Evolutionary conservation across 805 yeast genomes (phyloP), one percentile per base, ranked within the genome.

Genomic region (Tetrapisispora namnaoensis): DNA sequence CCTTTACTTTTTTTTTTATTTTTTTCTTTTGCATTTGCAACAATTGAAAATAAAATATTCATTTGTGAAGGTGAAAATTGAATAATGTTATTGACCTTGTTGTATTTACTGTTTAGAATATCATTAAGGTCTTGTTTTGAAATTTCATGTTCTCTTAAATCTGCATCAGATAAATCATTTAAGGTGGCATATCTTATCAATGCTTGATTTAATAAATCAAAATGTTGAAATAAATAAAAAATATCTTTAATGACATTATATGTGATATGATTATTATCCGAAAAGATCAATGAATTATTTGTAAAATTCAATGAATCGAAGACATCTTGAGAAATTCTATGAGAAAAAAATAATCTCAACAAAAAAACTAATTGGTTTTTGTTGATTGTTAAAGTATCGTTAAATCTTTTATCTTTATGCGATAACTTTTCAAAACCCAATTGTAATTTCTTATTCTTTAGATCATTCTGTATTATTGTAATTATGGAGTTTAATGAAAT

Each of bases 61-160:
- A 71, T 69, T 50, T 71, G 74, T 2, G 72, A 64, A 1, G 73
- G 73, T 0, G 74, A 68, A 42, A 71, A 71, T 22, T 63, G 63
- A n/a, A 58, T 55, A 37, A 70, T 62, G 51, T 71, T 71, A 50
- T 70, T 71, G 9, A 70, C 68, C 51, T 70, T 71, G 44, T 70
- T 67, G 49, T 66, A 69, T 48, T 70, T 70, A 18, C 62, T 53
- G 43, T 63, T 68, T 40, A 71, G 49, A 42, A 70, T 63, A 27
- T 57, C 57, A 47, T 66, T 56, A 37, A 71, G 62, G 36, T 69
- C 69, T 11, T 58, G 55, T 48, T 68, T 69, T 2, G 69, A 66
- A n/a, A 71, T 64, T n/a, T 62, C 50, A 24, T 54, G 56, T 43
- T 62, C 63, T 43, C 62, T 51, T n/a, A 60, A 40, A 41, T 61